A percentile compares a stretch with the other conserved stretches of the same genome.
phyloP scores from a whole-genome alignment of 768 basidiomycete species.

The Suillus placidus region DNA sequence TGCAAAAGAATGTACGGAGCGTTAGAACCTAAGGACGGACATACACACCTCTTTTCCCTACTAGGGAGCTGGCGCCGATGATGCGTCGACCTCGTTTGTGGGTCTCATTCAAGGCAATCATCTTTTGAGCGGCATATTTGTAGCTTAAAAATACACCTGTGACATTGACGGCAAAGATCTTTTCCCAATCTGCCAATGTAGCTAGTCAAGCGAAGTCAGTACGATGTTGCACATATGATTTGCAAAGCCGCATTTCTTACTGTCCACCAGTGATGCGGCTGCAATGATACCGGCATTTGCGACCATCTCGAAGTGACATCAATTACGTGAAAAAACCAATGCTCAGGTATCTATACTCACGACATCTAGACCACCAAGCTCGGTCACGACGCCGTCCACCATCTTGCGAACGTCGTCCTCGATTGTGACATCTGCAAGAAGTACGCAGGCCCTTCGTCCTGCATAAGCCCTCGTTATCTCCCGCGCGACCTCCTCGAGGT shows the following conservation, averaged over 20 bases:
- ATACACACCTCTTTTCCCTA: conserved; percentile 21
- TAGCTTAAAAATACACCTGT: conserved; percentile 38
- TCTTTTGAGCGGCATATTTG: conserved; percentile 41
- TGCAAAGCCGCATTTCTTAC: conserved; percentile 11
- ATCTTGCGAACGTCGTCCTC: conserved; percentile 47
- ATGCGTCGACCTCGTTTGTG: conserved; percentile 39
- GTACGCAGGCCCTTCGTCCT: conserved; percentile 29
- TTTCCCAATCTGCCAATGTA: conserved; percentile 34
- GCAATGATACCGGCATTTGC: conserved; percentile 27
- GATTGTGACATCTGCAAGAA: conserved; percentile 42
- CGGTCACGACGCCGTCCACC: conserved; percentile 32
- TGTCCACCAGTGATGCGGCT: conserved; percentile 9
- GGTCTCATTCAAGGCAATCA: conserved; percentile 36
- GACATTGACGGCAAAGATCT: conserved; percentile 36
- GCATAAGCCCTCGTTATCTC: conserved; percentile 28
- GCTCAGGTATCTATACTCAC: conserved; percentile 31
- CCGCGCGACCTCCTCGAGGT: conserved; percentile 25
- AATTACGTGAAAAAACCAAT: not conserved
- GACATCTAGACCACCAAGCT: conserved; percentile 51
- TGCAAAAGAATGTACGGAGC: not conserved
- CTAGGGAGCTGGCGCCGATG: conserved; percentile 37
- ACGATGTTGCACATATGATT: not conserved
- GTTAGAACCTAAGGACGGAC: not conserved
- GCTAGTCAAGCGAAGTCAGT: conserved; percentile 18
- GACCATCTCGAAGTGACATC: conserved; percentile 23